phyloP scores from a whole-genome alignment of 371 early-diverging fungal species.

The Paraphysoderma sedebokerense region DNA sequence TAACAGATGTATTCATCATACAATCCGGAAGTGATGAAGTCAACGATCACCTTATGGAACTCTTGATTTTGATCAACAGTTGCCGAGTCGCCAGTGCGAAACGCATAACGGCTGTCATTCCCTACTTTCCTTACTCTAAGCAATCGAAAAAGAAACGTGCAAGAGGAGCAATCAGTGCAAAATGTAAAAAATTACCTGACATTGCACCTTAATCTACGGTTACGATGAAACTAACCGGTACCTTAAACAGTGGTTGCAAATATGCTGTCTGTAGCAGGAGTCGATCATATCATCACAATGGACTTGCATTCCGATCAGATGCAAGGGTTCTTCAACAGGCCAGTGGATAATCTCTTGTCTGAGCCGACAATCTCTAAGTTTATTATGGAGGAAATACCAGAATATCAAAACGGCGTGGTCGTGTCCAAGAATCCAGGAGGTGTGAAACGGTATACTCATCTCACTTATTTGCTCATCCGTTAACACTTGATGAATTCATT shows the following conservation, averaged over 20 bases:
- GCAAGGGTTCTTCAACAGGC: constrained; percentile 90
- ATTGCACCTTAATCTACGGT: background rate
- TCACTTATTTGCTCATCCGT: background rate
- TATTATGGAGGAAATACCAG: constrained; percentile 62
- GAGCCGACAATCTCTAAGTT: constrained; percentile 82
- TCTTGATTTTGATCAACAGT: constrained; percentile 89
- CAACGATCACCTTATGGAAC: constrained; percentile 89
- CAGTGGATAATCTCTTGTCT: constrained; percentile 89
- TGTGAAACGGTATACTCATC: constrained; percentile 59
- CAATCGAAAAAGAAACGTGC: constrained; percentile 92
- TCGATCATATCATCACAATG: constrained; percentile 94
- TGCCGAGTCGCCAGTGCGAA: constrained; percentile 79
- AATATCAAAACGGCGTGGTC: constrained; percentile 63
- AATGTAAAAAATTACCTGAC: constrained; percentile 30
- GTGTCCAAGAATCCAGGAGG: constrained; percentile 96
- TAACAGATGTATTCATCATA: constrained; percentile 94
- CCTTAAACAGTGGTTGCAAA: constrained; percentile 62
- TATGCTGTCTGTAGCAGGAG: constrained; percentile 87
- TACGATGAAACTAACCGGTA: background rate
- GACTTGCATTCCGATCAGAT: constrained; percentile 64
- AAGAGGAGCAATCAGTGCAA: constrained; percentile 67
- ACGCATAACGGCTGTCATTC: constrained; percentile 73
- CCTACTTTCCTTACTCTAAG: constrained; percentile 93
- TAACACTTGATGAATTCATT: background rate
- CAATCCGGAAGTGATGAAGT: constrained; percentile 75